Percentiles rank a stretch among this genome's conserved stretches.
Evolutionary conservation across 1,284 basidiomycete species (phyloP).

Genomic region (Rhodotorula mucilaginosa): DNA sequence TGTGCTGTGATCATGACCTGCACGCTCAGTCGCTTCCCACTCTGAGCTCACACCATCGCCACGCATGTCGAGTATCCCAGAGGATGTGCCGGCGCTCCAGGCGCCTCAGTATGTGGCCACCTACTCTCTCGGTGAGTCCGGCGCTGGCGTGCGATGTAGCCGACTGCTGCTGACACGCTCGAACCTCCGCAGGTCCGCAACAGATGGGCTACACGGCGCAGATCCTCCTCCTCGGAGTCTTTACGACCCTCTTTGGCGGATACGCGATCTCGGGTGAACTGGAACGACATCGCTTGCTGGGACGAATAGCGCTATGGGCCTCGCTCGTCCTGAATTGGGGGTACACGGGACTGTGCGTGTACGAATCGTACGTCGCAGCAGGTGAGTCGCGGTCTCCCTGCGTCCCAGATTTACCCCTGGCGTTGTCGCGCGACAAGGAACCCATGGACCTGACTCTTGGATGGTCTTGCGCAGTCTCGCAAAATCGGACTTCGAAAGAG

Average conservation of each 20-base stretch:
- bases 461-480: not conserved
- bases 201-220: not conserved
- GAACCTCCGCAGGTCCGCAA: not conserved
- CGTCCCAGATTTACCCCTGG: too few species aligned
- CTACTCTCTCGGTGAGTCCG: not conserved
- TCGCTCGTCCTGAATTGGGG: not conserved
- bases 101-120: not conserved
- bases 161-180: not conserved
- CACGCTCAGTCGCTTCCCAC: not conserved
- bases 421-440: not conserved
- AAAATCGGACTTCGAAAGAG: not conserved
- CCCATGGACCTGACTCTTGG: not conserved
- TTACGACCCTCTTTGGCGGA: not conserved
- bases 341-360: not conserved
- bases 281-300: not conserved
- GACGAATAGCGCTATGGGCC: not conserved
- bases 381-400: not conserved
- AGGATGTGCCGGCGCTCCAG: not conserved
- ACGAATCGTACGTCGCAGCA: not conserved
- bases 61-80: not conserved
- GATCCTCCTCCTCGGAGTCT: not conserved
- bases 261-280: not conserved
- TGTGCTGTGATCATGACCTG: too few species aligned
- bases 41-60: not conserved
- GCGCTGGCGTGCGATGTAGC: too few species aligned